phyloP scores from a whole-genome alignment of 345 rosid species.

The Cardamine resedifolia region DNA sequence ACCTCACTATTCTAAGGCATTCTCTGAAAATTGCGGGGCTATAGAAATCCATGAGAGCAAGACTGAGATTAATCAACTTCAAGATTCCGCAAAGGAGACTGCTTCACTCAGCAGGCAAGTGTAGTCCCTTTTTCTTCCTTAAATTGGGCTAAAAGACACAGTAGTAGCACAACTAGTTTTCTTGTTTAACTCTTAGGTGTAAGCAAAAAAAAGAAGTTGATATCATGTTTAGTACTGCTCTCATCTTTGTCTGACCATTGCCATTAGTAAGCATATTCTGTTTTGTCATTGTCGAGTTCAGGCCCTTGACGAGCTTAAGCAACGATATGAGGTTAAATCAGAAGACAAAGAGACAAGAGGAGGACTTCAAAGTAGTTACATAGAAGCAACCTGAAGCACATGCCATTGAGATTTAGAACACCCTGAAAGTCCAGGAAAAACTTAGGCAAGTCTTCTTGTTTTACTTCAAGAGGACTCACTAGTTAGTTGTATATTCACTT shows the following conservation, averaged over 20 bases:
- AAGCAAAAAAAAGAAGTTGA: neutral
- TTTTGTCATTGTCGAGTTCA: neutral
- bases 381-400: conserved; percentile 22
- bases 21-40: neutral
- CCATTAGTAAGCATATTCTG: neutral
- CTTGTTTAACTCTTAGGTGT: conserved; percentile 6
- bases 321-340: neutral
- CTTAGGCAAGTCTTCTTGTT: conserved; percentile 37
- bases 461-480: conserved; percentile 17
- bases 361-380: neutral
- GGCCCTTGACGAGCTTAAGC: conserved; percentile 5
- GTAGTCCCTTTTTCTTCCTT: neutral
- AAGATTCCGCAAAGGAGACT: conserved; percentile 2
- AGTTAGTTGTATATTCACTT: neutral
- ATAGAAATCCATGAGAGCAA: neutral
- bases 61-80: neutral
- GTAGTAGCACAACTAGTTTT: neutral
- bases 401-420: neutral
- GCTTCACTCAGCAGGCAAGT: conserved; percentile 27
- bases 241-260: neutral
- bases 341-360: conserved; percentile 20
- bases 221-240: neutral
- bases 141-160: neutral
- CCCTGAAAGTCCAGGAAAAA: neutral
- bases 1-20: neutral